Base-by-base conservation (phyloP, 208 protist genomes). In the Novymonas esmeraldas region DNA sequence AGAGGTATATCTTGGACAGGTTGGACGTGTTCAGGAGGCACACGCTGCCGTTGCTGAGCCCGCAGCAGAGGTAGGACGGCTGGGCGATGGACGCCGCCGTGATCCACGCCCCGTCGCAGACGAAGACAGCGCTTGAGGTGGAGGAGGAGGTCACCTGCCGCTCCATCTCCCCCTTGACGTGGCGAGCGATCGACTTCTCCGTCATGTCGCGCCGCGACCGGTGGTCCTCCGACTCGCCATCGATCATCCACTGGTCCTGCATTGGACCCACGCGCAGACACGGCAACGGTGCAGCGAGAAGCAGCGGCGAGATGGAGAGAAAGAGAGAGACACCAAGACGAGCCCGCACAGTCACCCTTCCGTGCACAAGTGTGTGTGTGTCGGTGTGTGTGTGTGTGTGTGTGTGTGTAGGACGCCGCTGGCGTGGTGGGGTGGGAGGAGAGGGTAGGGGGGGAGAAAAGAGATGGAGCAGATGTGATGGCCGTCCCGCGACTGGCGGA, bases 11-110 rank as follows among this genome's bases (percentile, higher is more conserved):
- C 55, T 93, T 93, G 18, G 67, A 58, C 20, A 92, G 72, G 46
- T 89, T 91, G 10, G 69, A 56, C 11, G 80, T 87, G 68, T 92
- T 89, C 1, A 95, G 62, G 34, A 95, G 57, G 62, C 82, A 90
- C 20, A 92, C 68, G 16, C 51, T 76, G 20, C 80, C 86, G 64
- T 87, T 78, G 63, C 73, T 87, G 3, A 95, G 79, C 1, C 75
- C 80, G 55, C 78, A 92, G 38, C 89, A 79, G 20, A 92, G 61
- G 54, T 76, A 89, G 10, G 78, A 67, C 4, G 80, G 46, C 31
- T 68, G 61, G 2, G 70, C 70, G 16, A 48, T 46, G 7, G 70
- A 58, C 5, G 78, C 42, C 2, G 67, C 71, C 26, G 62, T 62
- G 6, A 77, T 69, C 76, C 80, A 85, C 55, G 84, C 76, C 70